These are phyloP conservation scores for Brassica hybrid DNA, from an alignment of 441 rosid species.

Conservation along the genomic window DNA sequence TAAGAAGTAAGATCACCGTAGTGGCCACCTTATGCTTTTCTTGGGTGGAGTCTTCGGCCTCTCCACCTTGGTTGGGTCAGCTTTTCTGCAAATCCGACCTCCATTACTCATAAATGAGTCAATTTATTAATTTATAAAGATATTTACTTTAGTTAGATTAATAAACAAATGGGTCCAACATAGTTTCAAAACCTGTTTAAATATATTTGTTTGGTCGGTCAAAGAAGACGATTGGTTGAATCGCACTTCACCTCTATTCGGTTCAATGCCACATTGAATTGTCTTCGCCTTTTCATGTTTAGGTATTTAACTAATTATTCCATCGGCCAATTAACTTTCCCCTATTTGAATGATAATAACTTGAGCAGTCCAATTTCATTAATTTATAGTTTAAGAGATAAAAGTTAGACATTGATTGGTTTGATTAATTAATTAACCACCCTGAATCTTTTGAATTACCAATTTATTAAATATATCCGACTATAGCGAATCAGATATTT, in stretches of 20 bases:
- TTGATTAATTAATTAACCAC: neutral
- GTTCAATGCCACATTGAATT: conserved; percentile 34
- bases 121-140: conserved; percentile 1
- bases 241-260: conserved; percentile 27
- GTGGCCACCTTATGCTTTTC: conserved; percentile 41
- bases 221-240: conserved; percentile 29
- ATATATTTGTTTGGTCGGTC: conserved; percentile 38
- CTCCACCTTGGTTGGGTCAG: conserved; percentile 41
- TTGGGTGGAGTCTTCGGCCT: conserved; percentile 42
- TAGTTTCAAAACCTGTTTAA: conserved; percentile 23
- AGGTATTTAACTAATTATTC: conserved; percentile 4
- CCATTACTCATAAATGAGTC: conserved; percentile 24
- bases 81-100: conserved; percentile 37
- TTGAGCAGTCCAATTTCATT: conserved; percentile 21
- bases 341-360: conserved; percentile 37
- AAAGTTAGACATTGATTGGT: neutral
- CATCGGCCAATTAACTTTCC: conserved; percentile 27
- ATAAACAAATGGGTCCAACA: conserved; percentile 17
- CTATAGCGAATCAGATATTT: conserved; percentile 7
- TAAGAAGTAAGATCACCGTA: conserved; percentile 23
- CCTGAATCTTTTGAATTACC: too few species aligned
- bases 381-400: conserved; percentile 2
- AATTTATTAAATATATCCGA: too few species aligned
- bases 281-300: conserved; percentile 26
- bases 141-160: conserved; percentile 17